Conservation (phyloP, 768 basidiomycete species). For the Ephemerocybe angulata region DNA sequence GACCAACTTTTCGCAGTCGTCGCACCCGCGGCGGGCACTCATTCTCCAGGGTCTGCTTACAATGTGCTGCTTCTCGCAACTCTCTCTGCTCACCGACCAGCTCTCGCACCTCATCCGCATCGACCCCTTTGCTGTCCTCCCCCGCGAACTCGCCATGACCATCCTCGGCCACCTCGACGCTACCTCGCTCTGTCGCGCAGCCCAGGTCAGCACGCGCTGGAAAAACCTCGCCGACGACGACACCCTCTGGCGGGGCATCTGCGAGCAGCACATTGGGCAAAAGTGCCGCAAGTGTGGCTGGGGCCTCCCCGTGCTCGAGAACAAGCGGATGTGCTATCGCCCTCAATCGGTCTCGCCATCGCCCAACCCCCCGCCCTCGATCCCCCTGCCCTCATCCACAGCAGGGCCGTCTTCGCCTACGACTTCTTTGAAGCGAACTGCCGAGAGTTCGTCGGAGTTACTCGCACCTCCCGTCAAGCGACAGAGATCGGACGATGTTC, state of each 20-base stretch:
- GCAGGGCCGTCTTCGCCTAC: constrained; percentile 9
- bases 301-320: constrained; percentile 90
- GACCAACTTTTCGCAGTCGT: constrained; percentile 95
- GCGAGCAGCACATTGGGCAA: constrained; percentile 97
- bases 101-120: constrained; percentile 90
- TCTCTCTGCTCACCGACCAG: constrained; percentile 92
- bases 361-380: constrained; percentile 33
- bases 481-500: constrained; percentile 34
- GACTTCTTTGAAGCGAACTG: constrained; percentile 25
- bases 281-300: constrained; percentile 97
- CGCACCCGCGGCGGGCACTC: constrained; percentile 85
- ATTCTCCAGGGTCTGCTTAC: constrained; percentile 96
- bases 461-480: constrained; percentile 48
- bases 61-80: constrained; percentile 99
- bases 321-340: constrained; percentile 47
- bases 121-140: constrained; percentile 89
- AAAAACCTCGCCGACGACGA: constrained; percentile 90
- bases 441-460: constrained; percentile 25
- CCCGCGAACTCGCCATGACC: constrained; percentile 84
- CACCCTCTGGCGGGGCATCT: constrained; percentile 91
- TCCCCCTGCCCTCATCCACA: constrained; percentile 10
- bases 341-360: constrained; percentile 25
- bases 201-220: constrained; percentile 87
- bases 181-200: constrained; percentile 87
- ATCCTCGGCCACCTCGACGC: constrained; percentile 89